These are phyloP conservation scores for Sporothrix globosa DNA, from an alignment of 2,329 filamentous ascomycete species.

Conservation along the genomic window DNA sequence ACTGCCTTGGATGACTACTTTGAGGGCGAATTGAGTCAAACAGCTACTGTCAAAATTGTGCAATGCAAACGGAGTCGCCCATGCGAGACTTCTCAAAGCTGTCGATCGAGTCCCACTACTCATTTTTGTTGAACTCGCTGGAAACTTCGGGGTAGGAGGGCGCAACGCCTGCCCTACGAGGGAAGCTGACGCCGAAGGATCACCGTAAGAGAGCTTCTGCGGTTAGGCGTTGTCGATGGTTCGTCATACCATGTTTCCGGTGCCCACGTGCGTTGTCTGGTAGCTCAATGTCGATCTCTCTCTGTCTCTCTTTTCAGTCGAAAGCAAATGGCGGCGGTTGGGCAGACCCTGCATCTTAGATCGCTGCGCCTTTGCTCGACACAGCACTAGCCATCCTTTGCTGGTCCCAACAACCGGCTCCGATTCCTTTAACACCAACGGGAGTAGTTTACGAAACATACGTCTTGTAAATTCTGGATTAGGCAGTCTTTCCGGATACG, in stretches of 20 bases:
- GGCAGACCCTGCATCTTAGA: not conserved
- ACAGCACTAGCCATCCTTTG: conserved; percentile 14
- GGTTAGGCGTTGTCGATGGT: not conserved
- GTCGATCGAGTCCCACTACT: not conserved
- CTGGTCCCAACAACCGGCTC: not conserved
- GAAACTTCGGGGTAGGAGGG: not conserved
- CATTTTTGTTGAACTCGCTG: not conserved
- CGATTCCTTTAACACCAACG: not conserved
- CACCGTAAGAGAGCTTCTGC: not conserved
- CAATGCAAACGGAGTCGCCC: too few species aligned
- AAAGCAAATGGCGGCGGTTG: not conserved
- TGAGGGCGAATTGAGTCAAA: too few species aligned
- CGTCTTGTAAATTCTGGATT: not conserved
- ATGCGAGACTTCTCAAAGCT: not conserved
- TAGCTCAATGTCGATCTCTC: not conserved
- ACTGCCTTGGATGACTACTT: not conserved
- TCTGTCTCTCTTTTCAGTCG: too few species aligned
- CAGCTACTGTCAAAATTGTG: too few species aligned
- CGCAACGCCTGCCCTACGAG: conserved; percentile 20
- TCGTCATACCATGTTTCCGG: not conserved
- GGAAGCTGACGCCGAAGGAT: not conserved
- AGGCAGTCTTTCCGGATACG: conserved; percentile 9
- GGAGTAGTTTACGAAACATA: too few species aligned
- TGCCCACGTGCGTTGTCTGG: not conserved
- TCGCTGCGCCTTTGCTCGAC: not conserved